phyloP scores from a whole-genome alignment of 495 filamentous ascomycete genomes.

The Hypoxylon fuscum region DNA sequence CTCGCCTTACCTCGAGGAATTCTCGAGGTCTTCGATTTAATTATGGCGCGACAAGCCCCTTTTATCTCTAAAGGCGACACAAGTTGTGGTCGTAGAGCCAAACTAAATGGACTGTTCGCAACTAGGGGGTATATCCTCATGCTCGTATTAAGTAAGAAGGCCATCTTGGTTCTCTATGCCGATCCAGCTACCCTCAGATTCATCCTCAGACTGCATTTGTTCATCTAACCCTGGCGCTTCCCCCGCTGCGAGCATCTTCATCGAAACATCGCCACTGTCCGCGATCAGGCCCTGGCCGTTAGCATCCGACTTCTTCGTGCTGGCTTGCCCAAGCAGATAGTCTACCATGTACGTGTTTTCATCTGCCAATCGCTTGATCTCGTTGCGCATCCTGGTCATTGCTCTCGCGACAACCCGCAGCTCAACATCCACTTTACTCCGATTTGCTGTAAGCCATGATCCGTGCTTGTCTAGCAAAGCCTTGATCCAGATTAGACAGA shows the following conservation, averaged over 20 bases:
- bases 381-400: constrained; percentile 77
- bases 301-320: constrained; percentile 23
- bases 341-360: constrained; percentile 87
- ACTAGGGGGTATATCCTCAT: not conserved
- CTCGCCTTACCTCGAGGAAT: no score
- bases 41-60: no score
- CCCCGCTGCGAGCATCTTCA: constrained; percentile 40
- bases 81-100: no score
- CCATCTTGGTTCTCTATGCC: constrained; percentile 60
- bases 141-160: constrained; percentile 47
- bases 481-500: constrained; percentile 92
- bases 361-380: constrained; percentile 78
- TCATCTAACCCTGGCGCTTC: constrained; percentile 42
- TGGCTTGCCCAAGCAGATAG: constrained; percentile 68
- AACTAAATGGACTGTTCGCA: no score
- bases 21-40: no score
- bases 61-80: no score
- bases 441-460: constrained; percentile 79
- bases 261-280: constrained; percentile 25
- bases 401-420: constrained; percentile 80
- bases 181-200: constrained; percentile 62
- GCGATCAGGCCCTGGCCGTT: constrained; percentile 10
- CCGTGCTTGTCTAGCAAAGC: constrained; percentile 84
- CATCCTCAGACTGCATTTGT: constrained; percentile 42
- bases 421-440: constrained; percentile 78